Evolutionary conservation across 495 filamentous ascomycete species (phyloP).

Genomic region (Xylaria cubensis): DNA sequence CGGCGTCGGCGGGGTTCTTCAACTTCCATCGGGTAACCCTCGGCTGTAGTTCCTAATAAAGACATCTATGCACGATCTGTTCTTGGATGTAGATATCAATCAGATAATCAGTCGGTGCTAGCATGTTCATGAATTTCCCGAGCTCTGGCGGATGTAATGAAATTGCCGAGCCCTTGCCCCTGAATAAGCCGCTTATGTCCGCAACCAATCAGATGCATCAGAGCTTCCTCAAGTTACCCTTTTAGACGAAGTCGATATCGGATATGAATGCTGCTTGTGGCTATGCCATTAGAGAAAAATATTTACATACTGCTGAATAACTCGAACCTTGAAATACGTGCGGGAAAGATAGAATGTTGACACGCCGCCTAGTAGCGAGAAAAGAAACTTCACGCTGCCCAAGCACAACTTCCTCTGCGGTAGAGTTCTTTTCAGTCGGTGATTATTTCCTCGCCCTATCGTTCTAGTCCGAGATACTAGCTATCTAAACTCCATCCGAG

Average conservation of each 20-base stretch:
- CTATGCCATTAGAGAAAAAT: background rate
- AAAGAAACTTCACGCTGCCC: too few relatives aligned
- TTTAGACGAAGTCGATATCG: background rate
- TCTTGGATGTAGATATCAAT: background rate
- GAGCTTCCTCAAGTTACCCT: background rate
- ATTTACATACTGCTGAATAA: background rate
- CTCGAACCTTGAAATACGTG: too few relatives aligned
- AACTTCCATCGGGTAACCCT: slow-evolving; percentile 29
- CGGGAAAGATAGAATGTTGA: too few relatives aligned
- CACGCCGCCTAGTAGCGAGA: too few relatives aligned
- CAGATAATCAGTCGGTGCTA: background rate
- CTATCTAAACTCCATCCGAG: too few relatives aligned
- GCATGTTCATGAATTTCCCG: slow-evolving; percentile 7
- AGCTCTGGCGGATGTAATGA: slow-evolving; percentile 12
- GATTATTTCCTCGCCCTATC: too few relatives aligned
- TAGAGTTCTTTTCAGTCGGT: too few relatives aligned
- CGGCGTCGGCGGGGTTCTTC: slow-evolving; percentile 41
- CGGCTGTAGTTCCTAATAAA: background rate
- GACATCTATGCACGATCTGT: background rate
- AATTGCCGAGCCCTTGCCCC: slow-evolving; percentile 12
- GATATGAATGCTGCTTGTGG: background rate
- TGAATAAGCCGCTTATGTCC: slow-evolving; percentile 25
- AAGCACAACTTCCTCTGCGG: too few relatives aligned
- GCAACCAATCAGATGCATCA: slow-evolving; percentile 11
- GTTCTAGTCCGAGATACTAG: too few relatives aligned